A percentile compares a stretch with the other conserved stretches of the same genome.
These are phyloP conservation scores for Starmerella bacillaris DNA, from an alignment of 805 yeast species.

Conservation along the genomic window DNA sequence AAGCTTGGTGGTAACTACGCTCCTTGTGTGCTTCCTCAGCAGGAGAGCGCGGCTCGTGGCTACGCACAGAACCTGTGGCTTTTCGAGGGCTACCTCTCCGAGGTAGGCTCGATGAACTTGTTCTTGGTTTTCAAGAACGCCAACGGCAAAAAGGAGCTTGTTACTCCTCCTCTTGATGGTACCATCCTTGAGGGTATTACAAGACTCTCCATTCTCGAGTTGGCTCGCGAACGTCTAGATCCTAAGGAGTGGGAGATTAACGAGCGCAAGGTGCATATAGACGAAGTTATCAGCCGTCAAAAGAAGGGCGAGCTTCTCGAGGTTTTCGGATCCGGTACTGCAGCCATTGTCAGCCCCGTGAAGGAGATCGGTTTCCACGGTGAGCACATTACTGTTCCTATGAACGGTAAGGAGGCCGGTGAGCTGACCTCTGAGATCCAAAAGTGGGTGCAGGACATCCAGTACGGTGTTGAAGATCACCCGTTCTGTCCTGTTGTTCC, in stretches of 20 bases:
- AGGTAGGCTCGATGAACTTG: slow-evolving; percentile 95
- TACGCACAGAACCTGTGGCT: slow-evolving; percentile 94
- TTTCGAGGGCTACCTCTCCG: slow-evolving; percentile 74
- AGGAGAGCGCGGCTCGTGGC: slow-evolving; percentile 77
- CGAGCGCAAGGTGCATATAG: slow-evolving; percentile 71
- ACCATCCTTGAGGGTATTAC: slow-evolving; percentile 94
- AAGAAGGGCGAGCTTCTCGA: slow-evolving; percentile 70
- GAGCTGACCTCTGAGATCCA: slow-evolving; percentile 55
- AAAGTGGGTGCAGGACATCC: slow-evolving; percentile 74
- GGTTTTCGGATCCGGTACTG: slow-evolving; percentile 95
- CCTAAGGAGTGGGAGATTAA: slow-evolving; percentile 60
- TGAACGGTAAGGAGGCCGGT: slow-evolving; percentile 54
- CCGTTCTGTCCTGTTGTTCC: slow-evolving; percentile 22
- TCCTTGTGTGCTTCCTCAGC: slow-evolving; percentile 81
- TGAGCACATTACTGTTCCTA: slow-evolving; percentile 55
- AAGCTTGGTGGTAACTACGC: slow-evolving; percentile 97
- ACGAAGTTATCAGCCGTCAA: slow-evolving; percentile 64
- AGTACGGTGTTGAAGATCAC: slow-evolving; percentile 67
- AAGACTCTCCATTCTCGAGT: slow-evolving; percentile 65
- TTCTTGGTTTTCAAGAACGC: slow-evolving; percentile 68
- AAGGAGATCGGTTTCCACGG: slow-evolving; percentile 70
- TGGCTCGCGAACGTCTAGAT: slow-evolving; percentile 61
- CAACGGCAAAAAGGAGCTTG: slow-evolving; percentile 76
- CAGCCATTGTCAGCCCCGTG: slow-evolving; percentile 91
- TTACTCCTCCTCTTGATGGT: slow-evolving; percentile 93